Conservation (phyloP, 148 eudicot species). For the Rhododendron henanense region DNA sequence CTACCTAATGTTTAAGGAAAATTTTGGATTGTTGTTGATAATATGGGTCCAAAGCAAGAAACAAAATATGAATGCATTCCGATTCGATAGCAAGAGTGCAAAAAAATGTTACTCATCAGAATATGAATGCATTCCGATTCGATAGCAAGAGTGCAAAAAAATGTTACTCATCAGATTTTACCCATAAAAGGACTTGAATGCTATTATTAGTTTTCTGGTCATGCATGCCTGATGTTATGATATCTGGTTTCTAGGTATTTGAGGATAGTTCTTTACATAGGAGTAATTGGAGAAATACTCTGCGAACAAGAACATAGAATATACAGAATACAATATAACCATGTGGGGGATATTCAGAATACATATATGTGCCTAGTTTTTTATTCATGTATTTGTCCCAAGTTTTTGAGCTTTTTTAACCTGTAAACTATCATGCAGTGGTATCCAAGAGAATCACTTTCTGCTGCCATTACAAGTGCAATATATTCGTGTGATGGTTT, state of each 20-base stretch:
- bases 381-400: neutral
- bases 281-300: neutral
- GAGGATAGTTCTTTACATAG: neutral
- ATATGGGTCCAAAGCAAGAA: neutral
- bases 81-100: neutral
- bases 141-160: neutral
- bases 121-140: neutral
- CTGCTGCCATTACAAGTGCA: constrained; percentile 51
- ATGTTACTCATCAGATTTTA: neutral
- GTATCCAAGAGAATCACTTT: constrained; percentile 49
- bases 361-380: neutral
- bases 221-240: neutral
- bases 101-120: neutral
- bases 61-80: neutral
- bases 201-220: neutral
- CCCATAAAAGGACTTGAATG: neutral
- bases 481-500: constrained; percentile 52
- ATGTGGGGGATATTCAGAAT: too few species aligned
- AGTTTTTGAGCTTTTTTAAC: neutral
- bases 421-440: constrained; percentile 31
- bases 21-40: neutral
- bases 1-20: neutral
- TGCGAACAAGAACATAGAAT: neutral
- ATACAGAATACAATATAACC: neutral
- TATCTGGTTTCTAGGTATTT: neutral